Conservation (phyloP, 495 filamentous ascomycete genomes). For the Xylaria venustula region DNA sequence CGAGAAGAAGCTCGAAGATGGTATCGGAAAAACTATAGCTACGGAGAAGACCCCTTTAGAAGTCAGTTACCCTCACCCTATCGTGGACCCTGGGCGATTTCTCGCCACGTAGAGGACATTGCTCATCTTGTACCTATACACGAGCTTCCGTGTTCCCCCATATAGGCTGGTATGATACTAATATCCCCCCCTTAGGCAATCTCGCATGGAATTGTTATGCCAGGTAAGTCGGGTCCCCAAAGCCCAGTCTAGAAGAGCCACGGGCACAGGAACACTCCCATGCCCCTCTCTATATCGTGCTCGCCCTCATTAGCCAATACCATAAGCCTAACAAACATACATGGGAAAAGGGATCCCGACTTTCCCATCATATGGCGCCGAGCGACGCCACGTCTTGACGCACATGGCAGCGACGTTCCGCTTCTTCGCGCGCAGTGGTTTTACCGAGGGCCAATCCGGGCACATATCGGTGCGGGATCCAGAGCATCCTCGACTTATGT, state of each 20-base stretch:
- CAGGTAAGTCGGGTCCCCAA: slow-evolving; percentile 3
- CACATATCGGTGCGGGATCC: slow-evolving; percentile 67
- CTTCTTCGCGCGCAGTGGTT: slow-evolving; percentile 55
- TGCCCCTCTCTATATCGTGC: no score
- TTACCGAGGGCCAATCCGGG: slow-evolving; percentile 63
- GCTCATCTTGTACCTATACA: not conserved
- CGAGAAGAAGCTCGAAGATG: slow-evolving; percentile 5
- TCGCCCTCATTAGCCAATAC: not conserved
- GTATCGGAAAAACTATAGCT: not conserved
- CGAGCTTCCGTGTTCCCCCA: not conserved
- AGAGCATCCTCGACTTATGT: slow-evolving; percentile 59
- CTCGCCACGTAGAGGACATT: not conserved
- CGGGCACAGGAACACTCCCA: no score
- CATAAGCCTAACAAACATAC: not conserved
- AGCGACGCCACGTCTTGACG: slow-evolving; percentile 49
- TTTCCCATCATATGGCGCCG: slow-evolving; percentile 39
- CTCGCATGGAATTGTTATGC: slow-evolving; percentile 29
- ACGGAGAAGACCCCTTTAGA: slow-evolving; percentile 18
- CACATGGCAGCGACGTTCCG: slow-evolving; percentile 63
- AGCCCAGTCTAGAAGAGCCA: no score
- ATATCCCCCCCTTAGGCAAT: slow-evolving; percentile 18
- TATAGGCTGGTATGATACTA: not conserved
- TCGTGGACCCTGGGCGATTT: not conserved
- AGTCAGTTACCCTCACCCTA: not conserved
- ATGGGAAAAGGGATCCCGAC: slow-evolving; percentile 40